Conservation (phyloP, 2,329 filamentous ascomycete species). For the Penicillium brasilianum region DNA sequence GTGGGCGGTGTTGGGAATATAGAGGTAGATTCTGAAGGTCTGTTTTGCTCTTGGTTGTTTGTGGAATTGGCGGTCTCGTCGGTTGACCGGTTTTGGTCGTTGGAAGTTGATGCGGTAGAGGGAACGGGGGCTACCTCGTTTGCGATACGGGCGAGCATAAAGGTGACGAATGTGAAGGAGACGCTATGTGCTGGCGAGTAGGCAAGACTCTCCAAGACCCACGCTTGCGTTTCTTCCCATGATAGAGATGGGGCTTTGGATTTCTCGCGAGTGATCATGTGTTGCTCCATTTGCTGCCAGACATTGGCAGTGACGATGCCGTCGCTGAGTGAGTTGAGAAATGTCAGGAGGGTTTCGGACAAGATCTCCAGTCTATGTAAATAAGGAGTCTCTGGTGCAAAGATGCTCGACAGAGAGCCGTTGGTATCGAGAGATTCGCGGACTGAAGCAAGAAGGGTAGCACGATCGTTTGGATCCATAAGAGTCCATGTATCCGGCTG, state of each 20-base stretch:
- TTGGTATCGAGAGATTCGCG: constrained; percentile 76
- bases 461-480: constrained; percentile 47
- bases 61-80: constrained; percentile 12
- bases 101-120: constrained; percentile 18
- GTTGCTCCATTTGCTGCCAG: constrained; percentile 72
- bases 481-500: constrained; percentile 56
- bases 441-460: constrained; percentile 50
- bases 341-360: constrained; percentile 72
- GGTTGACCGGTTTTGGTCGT: constrained; percentile 5
- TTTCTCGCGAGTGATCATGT: constrained; percentile 57
- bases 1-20: constrained; percentile 21
- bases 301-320: constrained; percentile 74
- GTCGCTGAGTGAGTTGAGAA: constrained; percentile 75
- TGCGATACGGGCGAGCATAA: constrained; percentile 69
- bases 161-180: constrained; percentile 83
- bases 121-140: constrained; percentile 57
- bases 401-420: constrained; percentile 62
- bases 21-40: constrained; percentile 15
- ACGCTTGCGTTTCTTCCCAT: constrained; percentile 62
- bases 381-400: constrained; percentile 67
- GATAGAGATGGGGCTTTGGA: constrained; percentile 53
- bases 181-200: constrained; percentile 80
- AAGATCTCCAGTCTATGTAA: constrained; percentile 76
- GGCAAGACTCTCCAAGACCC: constrained; percentile 75
- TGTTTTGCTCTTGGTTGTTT: constrained; percentile 3